Conservation (phyloP, 257 asterid genomes). For the Hygrophila difformis region DNA sequence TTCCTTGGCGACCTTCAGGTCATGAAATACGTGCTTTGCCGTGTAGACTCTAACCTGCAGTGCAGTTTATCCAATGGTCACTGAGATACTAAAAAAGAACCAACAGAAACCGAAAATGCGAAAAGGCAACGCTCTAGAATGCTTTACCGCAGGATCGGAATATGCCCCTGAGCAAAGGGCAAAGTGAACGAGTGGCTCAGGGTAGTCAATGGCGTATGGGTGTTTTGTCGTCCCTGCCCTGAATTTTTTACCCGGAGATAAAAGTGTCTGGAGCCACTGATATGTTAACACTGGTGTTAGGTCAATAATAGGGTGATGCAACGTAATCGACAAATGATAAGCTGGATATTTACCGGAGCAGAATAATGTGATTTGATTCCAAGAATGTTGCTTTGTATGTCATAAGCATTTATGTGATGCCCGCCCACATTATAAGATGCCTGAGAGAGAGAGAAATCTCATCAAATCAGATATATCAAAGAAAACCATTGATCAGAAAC, state of each 20-base stretch:
- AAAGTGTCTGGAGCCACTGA: slow-evolving; percentile 79
- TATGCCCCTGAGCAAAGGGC: slow-evolving; percentile 78
- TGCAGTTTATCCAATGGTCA: not conserved
- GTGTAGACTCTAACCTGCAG: slow-evolving; percentile 65
- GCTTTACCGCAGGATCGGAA: slow-evolving; percentile 71
- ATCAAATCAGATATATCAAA: too few species aligned
- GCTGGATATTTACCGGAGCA: slow-evolving; percentile 70
- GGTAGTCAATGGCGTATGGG: slow-evolving; percentile 60
- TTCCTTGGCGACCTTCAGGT: slow-evolving; percentile 66
- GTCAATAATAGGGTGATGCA: too few species aligned
- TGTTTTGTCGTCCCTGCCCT: slow-evolving; percentile 43
- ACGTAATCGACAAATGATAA: too few species aligned
- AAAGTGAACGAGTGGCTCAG: slow-evolving; percentile 84
- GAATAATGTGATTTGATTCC: slow-evolving; percentile 77
- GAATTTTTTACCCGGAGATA: slow-evolving; percentile 70
- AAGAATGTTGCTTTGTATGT: slow-evolving; percentile 67
- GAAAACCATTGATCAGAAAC: too few species aligned
- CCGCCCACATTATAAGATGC: slow-evolving; percentile 68
- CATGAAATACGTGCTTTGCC: slow-evolving; percentile 51
- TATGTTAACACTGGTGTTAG: too few species aligned
- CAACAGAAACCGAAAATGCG: not conserved
- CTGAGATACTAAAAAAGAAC: too few species aligned
- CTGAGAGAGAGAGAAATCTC: too few species aligned
- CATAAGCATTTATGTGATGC: slow-evolving; percentile 61
- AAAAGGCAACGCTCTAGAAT: not conserved